Evolutionary conservation across 2,329 filamentous ascomycete genomes (phyloP).

Genomic region (Monosporascus cannonballus): DNA sequence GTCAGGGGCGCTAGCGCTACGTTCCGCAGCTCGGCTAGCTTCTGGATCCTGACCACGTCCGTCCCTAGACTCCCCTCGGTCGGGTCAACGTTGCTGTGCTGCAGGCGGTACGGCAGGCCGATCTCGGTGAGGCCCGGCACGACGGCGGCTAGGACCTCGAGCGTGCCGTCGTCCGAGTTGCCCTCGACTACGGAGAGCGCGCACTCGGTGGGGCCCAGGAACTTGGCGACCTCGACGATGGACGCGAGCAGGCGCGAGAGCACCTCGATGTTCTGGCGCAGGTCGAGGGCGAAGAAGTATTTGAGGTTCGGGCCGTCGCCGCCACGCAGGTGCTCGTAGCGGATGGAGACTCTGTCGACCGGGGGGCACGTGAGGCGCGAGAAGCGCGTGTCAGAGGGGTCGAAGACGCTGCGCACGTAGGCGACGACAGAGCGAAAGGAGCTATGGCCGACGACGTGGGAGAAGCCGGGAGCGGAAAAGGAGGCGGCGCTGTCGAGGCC

Average conservation of each 20-base stretch:
- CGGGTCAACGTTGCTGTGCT: conserved; percentile 38
- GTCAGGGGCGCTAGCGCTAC: conserved; percentile 41
- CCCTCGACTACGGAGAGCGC: conserved; percentile 52
- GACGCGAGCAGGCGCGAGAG: conserved; percentile 46
- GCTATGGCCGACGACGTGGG: neutral
- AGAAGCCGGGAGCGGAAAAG: neutral
- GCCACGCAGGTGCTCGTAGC: neutral
- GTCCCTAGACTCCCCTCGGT: neutral
- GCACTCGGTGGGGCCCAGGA: conserved; percentile 44
- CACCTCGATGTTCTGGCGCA: conserved; percentile 38
- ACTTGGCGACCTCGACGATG: conserved; percentile 41
- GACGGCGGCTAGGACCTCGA: conserved; percentile 39
- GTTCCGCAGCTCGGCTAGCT: conserved; percentile 48
- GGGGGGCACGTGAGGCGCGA: neutral
- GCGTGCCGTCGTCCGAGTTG: conserved; percentile 48
- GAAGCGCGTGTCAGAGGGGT: neutral
- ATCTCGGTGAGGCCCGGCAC: conserved; percentile 30
- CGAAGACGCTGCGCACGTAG: neutral
- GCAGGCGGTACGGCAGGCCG: conserved; percentile 35
- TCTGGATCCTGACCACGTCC: conserved; percentile 36
- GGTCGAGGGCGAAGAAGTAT: conserved; percentile 49
- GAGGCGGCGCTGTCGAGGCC: neutral
- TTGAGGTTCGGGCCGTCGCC: conserved; percentile 9
- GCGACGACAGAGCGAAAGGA: neutral
- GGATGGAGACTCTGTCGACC: neutral